phyloP scores from a whole-genome alignment of 2,329 filamentous ascomycete genomes.

The Aspergillus puulaauensis region DNA sequence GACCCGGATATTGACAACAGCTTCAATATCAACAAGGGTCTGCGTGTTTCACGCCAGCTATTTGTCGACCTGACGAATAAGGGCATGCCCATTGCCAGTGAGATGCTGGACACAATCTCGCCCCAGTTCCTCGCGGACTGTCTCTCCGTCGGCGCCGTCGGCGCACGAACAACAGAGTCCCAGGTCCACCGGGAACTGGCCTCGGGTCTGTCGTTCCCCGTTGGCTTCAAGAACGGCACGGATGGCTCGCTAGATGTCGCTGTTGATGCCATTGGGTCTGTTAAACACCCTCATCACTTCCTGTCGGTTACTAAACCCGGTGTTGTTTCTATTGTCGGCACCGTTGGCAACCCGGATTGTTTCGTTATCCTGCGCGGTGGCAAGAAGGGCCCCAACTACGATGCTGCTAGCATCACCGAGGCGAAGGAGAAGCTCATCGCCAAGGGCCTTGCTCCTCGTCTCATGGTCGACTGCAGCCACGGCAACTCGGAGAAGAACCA shows the following conservation, averaged over 20 bases:
- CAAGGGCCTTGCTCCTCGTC: constrained; percentile 69
- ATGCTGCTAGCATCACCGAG: constrained; percentile 76
- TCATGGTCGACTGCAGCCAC: constrained; percentile 99
- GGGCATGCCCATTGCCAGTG: constrained; percentile 94
- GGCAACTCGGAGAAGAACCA: constrained; percentile 96
- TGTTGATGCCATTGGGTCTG: constrained; percentile 92
- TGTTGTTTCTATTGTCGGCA: constrained; percentile 91
- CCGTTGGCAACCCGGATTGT: constrained; percentile 92
- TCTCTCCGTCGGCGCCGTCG: constrained; percentile 87
- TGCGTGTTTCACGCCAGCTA: constrained; percentile 81
- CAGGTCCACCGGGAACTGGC: constrained; percentile 95
- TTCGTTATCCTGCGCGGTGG: constrained; percentile 95
- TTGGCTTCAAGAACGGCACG: constrained; percentile 99
- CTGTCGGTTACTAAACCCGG: constrained; percentile 96
- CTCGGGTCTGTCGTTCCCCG: constrained; percentile 90
- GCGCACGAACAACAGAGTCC: constrained; percentile 93
- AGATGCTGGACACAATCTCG: constrained; percentile 98
- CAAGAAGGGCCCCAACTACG: constrained; percentile 91
- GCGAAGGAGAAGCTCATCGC: constrained; percentile 77
- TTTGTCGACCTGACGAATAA: constrained; percentile 88
- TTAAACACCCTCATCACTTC: constrained; percentile 92
- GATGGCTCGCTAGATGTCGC: constrained; percentile 87
- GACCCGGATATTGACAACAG: constrained; percentile 97
- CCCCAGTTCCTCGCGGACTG: constrained; percentile 95
- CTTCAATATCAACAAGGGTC: constrained; percentile 98